Base-by-base conservation (phyloP, 148 eudicot species). In the Camellia sinensis region DNA sequence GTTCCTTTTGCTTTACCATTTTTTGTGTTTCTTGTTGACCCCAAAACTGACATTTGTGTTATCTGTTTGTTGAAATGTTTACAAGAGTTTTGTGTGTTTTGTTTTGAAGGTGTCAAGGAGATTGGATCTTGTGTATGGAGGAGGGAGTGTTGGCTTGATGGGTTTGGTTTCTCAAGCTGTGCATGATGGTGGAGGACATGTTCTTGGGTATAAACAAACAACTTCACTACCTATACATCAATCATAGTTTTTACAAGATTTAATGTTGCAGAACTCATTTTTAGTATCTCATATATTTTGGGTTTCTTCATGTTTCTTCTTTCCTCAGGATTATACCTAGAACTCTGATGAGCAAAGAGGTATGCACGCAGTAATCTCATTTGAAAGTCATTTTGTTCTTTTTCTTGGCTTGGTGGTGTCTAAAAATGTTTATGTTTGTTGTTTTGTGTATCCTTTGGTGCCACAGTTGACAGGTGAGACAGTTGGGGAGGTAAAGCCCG, bases 141-240 rank as follows among this genome's bases (percentile, higher is more conserved):
- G 95, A n/a, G 95, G 93, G 1, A 90, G 95, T 59, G 80, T 92
- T 60, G 95, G 95, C 3, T 78, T 92, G 3, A 92, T 92, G 95
- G 95, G 95, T 57, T 84, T 90, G 86, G 88, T 92, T 9, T 86
- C 95, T 63, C 89, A 89, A 67, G 89, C 85, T 45, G 95, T 92
- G 73, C 87, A 92, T 59, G 76, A 64, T 54, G 93, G 93, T 22
- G 95, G 93, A 9, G 82, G 92, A n/a, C 91, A 92, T 82, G 95
- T 92, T 64, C 80, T 90, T 78, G 95, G 95, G 95, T 92, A 80
- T 13, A 12, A 60, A 14, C 56, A 52, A 0, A 17, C 72, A 6
- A 12, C 48, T 52, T 1, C 59, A 2, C 40, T 44, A 29, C 37
- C 1, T 5, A 21, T 72, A 52, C 21, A 8, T 40, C 0, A 2